Percentiles rank a stretch among this genome's conserved stretches.
Evolutionary conservation across 495 filamentous ascomycete species (phyloP).

Genomic region (Neurospora sp.): DNA sequence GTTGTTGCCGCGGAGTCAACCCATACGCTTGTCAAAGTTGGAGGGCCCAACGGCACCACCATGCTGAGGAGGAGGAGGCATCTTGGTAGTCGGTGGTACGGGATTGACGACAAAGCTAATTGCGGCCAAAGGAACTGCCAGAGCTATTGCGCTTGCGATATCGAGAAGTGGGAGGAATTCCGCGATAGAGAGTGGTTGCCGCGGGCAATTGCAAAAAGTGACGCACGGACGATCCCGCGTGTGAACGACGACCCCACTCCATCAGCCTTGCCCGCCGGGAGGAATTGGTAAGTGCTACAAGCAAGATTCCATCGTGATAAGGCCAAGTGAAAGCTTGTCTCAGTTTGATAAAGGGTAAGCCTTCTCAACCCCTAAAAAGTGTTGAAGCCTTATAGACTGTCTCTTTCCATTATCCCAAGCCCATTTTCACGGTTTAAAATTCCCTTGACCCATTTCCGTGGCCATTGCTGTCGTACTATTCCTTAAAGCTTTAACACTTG

Average conservation of each 20-base stretch:
- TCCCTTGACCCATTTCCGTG: not conserved
- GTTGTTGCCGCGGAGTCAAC: not conserved
- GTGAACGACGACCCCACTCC: not conserved
- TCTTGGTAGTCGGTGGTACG: constrained; percentile 14
- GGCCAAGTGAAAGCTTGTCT: not conserved
- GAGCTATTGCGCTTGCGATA: not conserved
- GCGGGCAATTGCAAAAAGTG: constrained; percentile 7
- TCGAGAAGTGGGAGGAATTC: constrained; percentile 2
- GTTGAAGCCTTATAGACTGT: not conserved
- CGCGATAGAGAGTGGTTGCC: constrained; percentile 5
- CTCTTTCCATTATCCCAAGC: too few relatives aligned
- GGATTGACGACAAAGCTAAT: constrained; percentile 1
- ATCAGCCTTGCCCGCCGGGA: not conserved
- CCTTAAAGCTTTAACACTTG: not conserved
- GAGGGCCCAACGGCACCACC: constrained; percentile 53
- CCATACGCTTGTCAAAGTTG: constrained; percentile 81
- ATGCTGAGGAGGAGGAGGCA: constrained; percentile 39
- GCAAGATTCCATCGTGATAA: not conserved
- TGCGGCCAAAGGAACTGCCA: not conserved
- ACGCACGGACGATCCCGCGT: constrained; percentile 10
- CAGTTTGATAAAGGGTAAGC: not conserved
- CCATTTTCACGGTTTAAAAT: too few relatives aligned
- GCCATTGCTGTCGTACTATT: not conserved
- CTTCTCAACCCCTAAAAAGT: not conserved
- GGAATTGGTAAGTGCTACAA: not conserved